Percentiles rank a stretch among this genome's conserved stretches.
phyloP scores from a whole-genome alignment of 352 stramenopile species.

The Globisporangium splendens region DNA sequence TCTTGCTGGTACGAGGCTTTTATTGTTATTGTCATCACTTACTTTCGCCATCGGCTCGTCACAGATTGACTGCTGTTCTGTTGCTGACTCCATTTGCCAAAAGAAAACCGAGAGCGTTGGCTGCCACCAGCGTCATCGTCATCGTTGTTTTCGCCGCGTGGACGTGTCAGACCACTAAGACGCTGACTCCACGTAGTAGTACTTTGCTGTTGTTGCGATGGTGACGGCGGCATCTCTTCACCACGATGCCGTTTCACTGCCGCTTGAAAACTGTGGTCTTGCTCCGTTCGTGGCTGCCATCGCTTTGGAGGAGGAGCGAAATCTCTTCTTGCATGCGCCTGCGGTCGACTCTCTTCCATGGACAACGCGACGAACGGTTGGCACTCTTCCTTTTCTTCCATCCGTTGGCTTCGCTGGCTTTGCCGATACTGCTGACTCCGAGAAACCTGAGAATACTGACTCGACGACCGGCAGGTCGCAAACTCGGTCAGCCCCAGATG shows the following conservation, averaged over 20 bases:
- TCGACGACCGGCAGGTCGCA: slow-evolving; percentile 24
- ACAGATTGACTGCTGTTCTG: slow-evolving; percentile 6
- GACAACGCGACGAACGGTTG: slow-evolving; percentile 1
- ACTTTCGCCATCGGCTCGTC: slow-evolving; percentile 14
- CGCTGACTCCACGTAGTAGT: slow-evolving; percentile 15
- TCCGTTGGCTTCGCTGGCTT: not conserved
- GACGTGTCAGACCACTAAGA: not conserved
- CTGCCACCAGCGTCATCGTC: slow-evolving; percentile 1
- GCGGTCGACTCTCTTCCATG: not conserved
- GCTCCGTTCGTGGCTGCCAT: slow-evolving; percentile 6
- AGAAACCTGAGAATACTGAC: slow-evolving; percentile 10
- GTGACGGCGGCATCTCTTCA: not conserved
- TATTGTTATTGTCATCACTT: not conserved
- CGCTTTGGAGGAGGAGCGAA: slow-evolving; percentile 3
- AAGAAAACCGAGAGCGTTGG: slow-evolving; percentile 9
- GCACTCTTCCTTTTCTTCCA: slow-evolving; percentile 4
- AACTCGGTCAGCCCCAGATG: slow-evolving; percentile 59
- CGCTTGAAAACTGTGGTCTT: not conserved
- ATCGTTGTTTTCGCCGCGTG: not conserved
- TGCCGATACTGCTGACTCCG: not conserved
- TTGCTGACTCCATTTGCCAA: slow-evolving; percentile 12
- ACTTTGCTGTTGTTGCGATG: slow-evolving; percentile 3
- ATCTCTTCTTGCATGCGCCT: slow-evolving; percentile 1
- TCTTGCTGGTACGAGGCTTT: no score
- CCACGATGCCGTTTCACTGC: slow-evolving; percentile 5